These are phyloP conservation scores for Ceratocystis harringtonii DNA, from an alignment of 2,329 filamentous ascomycete genomes.

Conservation along the genomic window DNA sequence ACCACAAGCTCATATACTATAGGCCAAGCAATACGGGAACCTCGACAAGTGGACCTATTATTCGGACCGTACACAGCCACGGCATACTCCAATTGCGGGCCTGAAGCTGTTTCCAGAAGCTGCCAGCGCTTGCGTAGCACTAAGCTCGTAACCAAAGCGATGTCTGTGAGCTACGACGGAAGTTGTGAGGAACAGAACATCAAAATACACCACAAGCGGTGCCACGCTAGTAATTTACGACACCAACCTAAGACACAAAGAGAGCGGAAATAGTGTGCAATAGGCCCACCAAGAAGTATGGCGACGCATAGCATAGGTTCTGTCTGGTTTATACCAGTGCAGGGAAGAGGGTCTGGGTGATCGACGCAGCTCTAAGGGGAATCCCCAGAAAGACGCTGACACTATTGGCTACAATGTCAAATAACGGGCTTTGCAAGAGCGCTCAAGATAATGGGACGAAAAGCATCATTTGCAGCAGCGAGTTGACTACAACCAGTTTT, in stretches of 20 bases:
- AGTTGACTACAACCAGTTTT: conserved; percentile 63
- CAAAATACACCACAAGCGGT: conserved; percentile 69
- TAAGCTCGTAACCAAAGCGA: conserved; percentile 59
- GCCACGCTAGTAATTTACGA: conserved; percentile 76
- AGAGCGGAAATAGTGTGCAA: conserved; percentile 77
- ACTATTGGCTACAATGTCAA: conserved; percentile 57
- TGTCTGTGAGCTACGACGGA: conserved; percentile 45
- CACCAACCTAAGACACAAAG: conserved; percentile 69
- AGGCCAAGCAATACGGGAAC: conserved; percentile 66
- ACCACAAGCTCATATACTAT: conserved; percentile 56
- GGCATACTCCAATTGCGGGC: conserved; percentile 70
- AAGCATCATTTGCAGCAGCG: conserved; percentile 57
- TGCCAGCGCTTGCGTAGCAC: conserved; percentile 69
- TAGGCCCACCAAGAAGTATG: conserved; percentile 66
- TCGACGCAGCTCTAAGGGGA: conserved; percentile 62
- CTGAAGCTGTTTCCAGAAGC: conserved; percentile 91
- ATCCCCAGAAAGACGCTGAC: conserved; percentile 79
- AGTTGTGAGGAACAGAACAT: conserved; percentile 57
- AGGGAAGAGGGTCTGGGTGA: conserved; percentile 39
- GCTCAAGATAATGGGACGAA: conserved; percentile 55
- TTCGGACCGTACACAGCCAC: conserved; percentile 64
- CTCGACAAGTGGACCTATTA: conserved; percentile 68
- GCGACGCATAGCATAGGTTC: conserved; percentile 48
- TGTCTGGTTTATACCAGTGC: not conserved
- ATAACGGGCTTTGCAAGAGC: conserved; percentile 45